Conservation (phyloP, 805 yeast genomes). For the Myxozyma melibiosi region DNA sequence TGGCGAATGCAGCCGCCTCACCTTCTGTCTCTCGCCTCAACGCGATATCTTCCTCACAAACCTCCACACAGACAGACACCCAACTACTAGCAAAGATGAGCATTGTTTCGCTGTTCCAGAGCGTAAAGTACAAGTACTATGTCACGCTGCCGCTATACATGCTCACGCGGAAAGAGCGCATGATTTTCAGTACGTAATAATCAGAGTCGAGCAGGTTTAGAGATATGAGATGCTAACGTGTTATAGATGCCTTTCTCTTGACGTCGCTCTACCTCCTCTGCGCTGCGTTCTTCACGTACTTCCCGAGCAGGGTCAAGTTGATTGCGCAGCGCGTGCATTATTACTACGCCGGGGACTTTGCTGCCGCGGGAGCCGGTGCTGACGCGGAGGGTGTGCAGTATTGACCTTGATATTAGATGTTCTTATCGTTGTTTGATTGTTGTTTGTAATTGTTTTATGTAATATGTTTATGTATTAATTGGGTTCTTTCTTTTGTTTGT, state of each 20-base stretch:
- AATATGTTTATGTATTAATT: too few relatives aligned
- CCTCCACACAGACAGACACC: too few relatives aligned
- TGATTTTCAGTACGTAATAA: slow-evolving; percentile 21
- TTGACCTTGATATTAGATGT: not conserved
- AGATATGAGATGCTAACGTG: not conserved
- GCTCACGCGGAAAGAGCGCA: slow-evolving; percentile 27
- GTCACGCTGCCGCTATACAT: slow-evolving; percentile 31
- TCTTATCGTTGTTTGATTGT: too few relatives aligned
- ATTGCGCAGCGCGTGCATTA: slow-evolving; percentile 32
- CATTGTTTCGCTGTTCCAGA: slow-evolving; percentile 12
- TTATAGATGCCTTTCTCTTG: slow-evolving; percentile 24
- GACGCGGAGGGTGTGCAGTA: not conserved
- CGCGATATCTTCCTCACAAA: too few relatives aligned
- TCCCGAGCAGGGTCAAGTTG: slow-evolving; percentile 29
- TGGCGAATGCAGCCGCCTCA: not conserved
- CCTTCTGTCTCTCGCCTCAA: not conserved
- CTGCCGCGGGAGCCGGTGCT: not conserved
- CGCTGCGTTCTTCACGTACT: slow-evolving; percentile 25
- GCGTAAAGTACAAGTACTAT: slow-evolving; percentile 28
- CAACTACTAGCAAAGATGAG: slow-evolving; percentile 17
- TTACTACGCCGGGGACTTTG: slow-evolving; percentile 25
- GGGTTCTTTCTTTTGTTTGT: not conserved
- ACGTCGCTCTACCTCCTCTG: slow-evolving; percentile 25
- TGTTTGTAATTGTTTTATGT: too few relatives aligned
- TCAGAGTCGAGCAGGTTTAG: not conserved